Conservation (phyloP, 495 filamentous ascomycete genomes). For the Letharia columbiana region DNA sequence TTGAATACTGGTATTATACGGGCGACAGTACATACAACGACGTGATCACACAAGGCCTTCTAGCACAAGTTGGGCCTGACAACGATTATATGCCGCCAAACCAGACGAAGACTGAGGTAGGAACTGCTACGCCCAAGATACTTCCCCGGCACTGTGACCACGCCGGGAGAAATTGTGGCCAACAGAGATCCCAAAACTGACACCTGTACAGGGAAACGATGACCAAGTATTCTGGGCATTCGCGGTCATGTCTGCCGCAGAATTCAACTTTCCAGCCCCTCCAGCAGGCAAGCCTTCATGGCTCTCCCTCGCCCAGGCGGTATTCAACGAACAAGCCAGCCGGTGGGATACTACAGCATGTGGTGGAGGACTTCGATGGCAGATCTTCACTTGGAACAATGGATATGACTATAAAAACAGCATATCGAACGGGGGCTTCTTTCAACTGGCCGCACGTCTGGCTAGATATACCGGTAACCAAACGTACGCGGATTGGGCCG, state of each 20-base stretch:
- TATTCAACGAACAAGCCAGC: constrained; percentile 55
- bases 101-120: constrained; percentile 46
- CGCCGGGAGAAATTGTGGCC: background rate
- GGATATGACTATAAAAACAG: constrained; percentile 55
- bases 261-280: constrained; percentile 54
- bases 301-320: constrained; percentile 62
- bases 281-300: constrained; percentile 46
- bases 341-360: constrained; percentile 46
- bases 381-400: constrained; percentile 36
- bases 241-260: constrained; percentile 58
- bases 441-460: constrained; percentile 62
- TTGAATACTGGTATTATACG: constrained; percentile 63
- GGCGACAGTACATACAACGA: constrained; percentile 55
- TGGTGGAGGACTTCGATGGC: constrained; percentile 43
- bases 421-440: constrained; percentile 58
- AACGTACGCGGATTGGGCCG: constrained; percentile 64
- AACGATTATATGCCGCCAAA: constrained; percentile 56
- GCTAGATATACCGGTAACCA: constrained; percentile 62
- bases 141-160: background rate
- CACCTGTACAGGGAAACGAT: constrained; percentile 46
- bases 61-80: constrained; percentile 50
- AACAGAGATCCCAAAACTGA: constrained; percentile 5
- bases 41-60: constrained; percentile 43
- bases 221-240: constrained; percentile 65
- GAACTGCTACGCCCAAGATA: background rate